Evolutionary conservation across 2,329 filamentous ascomycete species (phyloP), one percentile per base, ranked within the genome.

Genomic region (Stachybotrys elegans): DNA sequence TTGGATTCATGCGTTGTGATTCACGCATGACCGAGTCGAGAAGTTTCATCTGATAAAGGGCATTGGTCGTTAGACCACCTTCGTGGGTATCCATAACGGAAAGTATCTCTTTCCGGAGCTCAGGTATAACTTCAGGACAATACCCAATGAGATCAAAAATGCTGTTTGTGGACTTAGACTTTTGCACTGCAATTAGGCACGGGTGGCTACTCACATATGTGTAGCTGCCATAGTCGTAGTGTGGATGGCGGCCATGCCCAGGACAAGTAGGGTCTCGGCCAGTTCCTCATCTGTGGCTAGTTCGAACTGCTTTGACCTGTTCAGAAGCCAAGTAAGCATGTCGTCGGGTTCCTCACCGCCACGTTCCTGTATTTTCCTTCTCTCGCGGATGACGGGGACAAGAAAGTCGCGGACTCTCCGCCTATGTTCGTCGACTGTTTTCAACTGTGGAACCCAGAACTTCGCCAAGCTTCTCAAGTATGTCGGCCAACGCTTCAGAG

Each of bases 21-120:
- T 52, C 50, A 20, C 48, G 44, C 50, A 52, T 52, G 16, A 56
- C 36, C 20, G 50, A 51, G 34, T 53, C 50, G 16, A 56, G 43
- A 11, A 50, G 44, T 29, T 47, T 56, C 46, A 50, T 45, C 20
- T 52, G 42, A 5, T 54, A 51, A 41, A 51, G 50, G 7, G 48
- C 38, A 27, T 54, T 50, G 6, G 36, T 23, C 3, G 42, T 40
- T 16, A 52, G 20, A 2, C 48, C 12, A 6, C 25, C 20, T 12
- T 45, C 7, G 34, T 52, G 50, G 22, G 49, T 48, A 25, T 45
- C 12, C 36, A 39, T 17, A 6, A 22, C 36, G 12, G 19, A 14
- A 9, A 12, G n/a, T 4, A 39, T 21, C 20, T 39, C 36, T 7
- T 14, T 21, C 7, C 36, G 17, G 20, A 39, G 36, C 36, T 39